A percentile compares a stretch with the other conserved stretches of the same genome.
phyloP scores from a whole-genome alignment of 2,329 filamentous ascomycete genomes.

The Colletotrichum filicis region DNA sequence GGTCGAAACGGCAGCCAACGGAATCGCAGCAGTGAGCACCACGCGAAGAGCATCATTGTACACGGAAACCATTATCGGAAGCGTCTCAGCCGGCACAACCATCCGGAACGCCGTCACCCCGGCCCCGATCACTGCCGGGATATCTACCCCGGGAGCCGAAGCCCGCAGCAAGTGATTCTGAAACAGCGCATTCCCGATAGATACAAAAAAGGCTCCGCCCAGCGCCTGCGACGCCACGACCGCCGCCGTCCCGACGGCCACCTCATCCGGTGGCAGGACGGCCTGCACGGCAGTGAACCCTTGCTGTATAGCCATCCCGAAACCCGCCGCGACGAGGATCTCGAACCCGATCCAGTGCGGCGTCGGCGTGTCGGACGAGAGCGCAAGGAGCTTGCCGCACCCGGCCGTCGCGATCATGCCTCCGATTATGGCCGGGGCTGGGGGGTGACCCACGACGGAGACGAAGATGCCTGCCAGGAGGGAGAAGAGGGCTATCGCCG shows the following conservation, averaged over 20 bases:
- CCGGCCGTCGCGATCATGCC: constrained; percentile 48
- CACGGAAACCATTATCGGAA: constrained; percentile 62
- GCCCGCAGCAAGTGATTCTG: constrained; percentile 46
- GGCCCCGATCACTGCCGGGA: constrained; percentile 43
- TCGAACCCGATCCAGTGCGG: constrained; percentile 59
- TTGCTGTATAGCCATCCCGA: constrained; percentile 52
- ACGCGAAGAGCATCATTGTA: constrained; percentile 73
- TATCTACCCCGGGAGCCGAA: constrained; percentile 38
- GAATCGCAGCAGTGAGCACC: constrained; percentile 51
- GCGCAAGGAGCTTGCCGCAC: constrained; percentile 49
- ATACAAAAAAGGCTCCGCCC: constrained; percentile 56
- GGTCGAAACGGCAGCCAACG: constrained; percentile 19
- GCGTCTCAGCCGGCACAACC: constrained; percentile 55
- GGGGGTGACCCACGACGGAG: constrained; percentile 52
- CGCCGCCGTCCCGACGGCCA: constrained; percentile 44
- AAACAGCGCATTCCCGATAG: constrained; percentile 53
- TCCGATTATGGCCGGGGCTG: constrained; percentile 40
- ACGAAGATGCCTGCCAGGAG: constrained; percentile 51
- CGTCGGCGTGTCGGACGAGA: constrained; percentile 43
- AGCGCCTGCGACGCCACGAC: constrained; percentile 46
- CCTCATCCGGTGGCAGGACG: constrained; percentile 40
- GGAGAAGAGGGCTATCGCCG: constrained; percentile 42
- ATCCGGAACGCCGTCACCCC: constrained; percentile 63
- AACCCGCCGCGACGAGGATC: constrained; percentile 54
- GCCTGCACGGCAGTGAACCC: constrained; percentile 56